A percentile compares a stretch with the other conserved stretches of the same genome.
Conservation (phyloP, 208 protist species). For the Acanthamoeba culbertsoni region DNA sequence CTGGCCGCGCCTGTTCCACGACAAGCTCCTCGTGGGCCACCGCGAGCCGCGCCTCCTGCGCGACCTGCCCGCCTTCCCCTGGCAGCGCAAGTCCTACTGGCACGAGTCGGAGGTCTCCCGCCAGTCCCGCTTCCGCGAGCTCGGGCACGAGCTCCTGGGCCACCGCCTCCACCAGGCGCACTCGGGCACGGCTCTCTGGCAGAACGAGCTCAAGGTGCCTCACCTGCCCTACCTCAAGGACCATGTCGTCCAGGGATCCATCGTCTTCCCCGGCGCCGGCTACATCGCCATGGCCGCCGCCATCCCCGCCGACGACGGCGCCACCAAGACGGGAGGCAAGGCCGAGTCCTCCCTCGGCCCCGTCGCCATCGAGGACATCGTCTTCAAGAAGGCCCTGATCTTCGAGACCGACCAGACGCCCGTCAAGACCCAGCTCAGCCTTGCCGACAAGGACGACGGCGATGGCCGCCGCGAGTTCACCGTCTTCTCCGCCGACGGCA, state of each 20-base stretch:
- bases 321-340: not conserved
- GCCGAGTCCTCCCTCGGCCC: not conserved
- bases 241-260: constrained; percentile 1
- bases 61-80: not conserved
- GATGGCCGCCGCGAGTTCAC: not conserved
- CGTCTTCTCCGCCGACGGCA: constrained; percentile 25
- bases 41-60: not conserved
- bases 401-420: not conserved
- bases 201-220: not conserved
- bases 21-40: not conserved
- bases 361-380: not conserved
- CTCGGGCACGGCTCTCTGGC: not conserved
- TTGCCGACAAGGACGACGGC: not conserved
- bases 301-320: not conserved
- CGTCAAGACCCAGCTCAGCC: not conserved
- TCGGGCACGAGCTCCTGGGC: constrained; percentile 13
- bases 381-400: not conserved
- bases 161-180: constrained; percentile 10
- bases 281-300: constrained; percentile 26
- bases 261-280: constrained; percentile 30
- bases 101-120: constrained; percentile 10
- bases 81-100: constrained; percentile 19
- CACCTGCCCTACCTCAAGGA: constrained; percentile 17
- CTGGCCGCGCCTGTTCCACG: not conserved
- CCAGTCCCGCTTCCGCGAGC: constrained; percentile 9